Evolutionary conservation across 2,329 filamentous ascomycete species (phyloP).

Genomic region (Arthroderma sp.): DNA sequence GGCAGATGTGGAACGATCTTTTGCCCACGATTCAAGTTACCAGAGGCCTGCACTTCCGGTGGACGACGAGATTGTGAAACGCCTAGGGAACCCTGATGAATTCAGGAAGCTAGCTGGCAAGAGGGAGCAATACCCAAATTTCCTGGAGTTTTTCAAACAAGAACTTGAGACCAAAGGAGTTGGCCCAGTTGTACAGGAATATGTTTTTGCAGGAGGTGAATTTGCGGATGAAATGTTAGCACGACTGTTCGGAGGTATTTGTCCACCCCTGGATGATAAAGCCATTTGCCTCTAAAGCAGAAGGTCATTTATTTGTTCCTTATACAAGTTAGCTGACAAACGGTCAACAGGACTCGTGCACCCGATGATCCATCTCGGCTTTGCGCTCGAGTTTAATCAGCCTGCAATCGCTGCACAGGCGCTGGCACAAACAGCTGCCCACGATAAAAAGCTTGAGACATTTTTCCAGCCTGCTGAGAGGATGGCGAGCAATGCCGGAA

Average conservation of each 20-base stretch:
- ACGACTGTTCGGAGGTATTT: slow-evolving; percentile 52
- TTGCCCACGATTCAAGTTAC: slow-evolving; percentile 52
- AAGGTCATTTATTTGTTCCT: not conserved
- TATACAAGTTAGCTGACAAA: not conserved
- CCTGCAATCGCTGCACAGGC: slow-evolving; percentile 70
- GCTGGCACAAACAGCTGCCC: slow-evolving; percentile 64
- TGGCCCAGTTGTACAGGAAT: slow-evolving; percentile 50
- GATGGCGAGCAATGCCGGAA: slow-evolving; percentile 23
- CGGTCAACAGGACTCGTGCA: slow-evolving; percentile 52
- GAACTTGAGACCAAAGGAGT: slow-evolving; percentile 57
- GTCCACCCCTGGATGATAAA: not conserved
- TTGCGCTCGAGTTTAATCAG: slow-evolving; percentile 70
- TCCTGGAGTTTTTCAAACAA: slow-evolving; percentile 60
- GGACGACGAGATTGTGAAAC: slow-evolving; percentile 41
- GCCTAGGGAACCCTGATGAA: slow-evolving; percentile 45
- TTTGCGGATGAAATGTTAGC: slow-evolving; percentile 56
- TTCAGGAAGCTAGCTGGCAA: slow-evolving; percentile 53
- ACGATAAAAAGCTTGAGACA: slow-evolving; percentile 41
- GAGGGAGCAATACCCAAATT: slow-evolving; percentile 56
- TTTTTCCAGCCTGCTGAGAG: slow-evolving; percentile 40
- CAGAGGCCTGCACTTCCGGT: slow-evolving; percentile 46
- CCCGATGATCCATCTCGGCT: slow-evolving; percentile 74
- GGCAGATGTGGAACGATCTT: slow-evolving; percentile 49
- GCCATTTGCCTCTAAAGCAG: not conserved
- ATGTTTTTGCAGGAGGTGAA: slow-evolving; percentile 56